Evolutionary conservation across 495 filamentous ascomycete species (phyloP).

Genomic region (Lophiotrema nucula): DNA sequence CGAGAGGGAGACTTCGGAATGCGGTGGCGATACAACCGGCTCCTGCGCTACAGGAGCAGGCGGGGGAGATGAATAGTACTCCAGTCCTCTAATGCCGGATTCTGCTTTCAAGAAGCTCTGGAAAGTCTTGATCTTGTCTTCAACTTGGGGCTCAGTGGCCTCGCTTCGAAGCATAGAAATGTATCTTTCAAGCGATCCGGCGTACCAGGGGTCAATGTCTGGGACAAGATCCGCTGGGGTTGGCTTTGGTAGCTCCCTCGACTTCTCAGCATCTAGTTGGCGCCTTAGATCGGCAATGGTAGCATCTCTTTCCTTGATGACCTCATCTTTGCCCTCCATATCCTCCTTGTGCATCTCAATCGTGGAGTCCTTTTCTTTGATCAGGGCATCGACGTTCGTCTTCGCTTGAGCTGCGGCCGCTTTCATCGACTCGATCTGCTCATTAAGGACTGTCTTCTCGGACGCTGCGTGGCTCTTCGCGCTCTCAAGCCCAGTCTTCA

Average conservation of each 20-base stretch:
- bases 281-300: constrained; percentile 13
- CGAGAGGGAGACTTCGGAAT: background rate
- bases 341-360: constrained; percentile 27
- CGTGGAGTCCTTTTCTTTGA: constrained; percentile 13
- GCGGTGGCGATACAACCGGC: background rate
- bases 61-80: constrained; percentile 22
- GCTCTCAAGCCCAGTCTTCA: constrained; percentile 6
- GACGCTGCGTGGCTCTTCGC: background rate
- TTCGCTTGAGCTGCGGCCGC: constrained; percentile 9
- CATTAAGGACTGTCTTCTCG: constrained; percentile 6
- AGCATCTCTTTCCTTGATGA: constrained; percentile 15
- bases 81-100: constrained; percentile 26
- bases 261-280: constrained; percentile 13
- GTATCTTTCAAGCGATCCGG: constrained; percentile 35
- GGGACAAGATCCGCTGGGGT: constrained; percentile 26
- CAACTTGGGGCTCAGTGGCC: constrained; percentile 28
- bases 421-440: constrained; percentile 16
- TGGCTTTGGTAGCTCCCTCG: constrained; percentile 20
- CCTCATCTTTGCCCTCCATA: constrained; percentile 21
- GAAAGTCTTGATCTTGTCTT: constrained; percentile 35
- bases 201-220: constrained; percentile 38
- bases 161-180: constrained; percentile 34
- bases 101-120: constrained; percentile 35
- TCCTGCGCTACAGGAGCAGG: constrained; percentile 3
- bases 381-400: background rate